Percentiles rank a stretch among this genome's conserved stretches.
Conservation (phyloP, 352 stramenopile species). For the Pythium rhizo-oryzae region DNA sequence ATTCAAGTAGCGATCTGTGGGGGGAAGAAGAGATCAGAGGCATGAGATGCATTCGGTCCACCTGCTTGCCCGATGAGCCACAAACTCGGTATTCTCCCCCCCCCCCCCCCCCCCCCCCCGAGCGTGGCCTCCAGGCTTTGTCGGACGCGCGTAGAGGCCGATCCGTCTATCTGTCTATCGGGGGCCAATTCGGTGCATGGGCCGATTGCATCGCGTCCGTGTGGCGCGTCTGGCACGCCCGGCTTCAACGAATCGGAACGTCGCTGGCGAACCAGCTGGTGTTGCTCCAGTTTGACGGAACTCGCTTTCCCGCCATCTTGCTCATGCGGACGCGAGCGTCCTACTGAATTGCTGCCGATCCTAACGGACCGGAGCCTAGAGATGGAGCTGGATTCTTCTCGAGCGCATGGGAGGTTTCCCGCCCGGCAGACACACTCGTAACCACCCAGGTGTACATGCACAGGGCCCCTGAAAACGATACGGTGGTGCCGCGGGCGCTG, state of each 20-base stretch:
- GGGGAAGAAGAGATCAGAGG: no score
- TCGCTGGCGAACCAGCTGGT: background rate
- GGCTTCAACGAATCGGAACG: background rate
- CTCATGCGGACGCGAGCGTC: background rate
- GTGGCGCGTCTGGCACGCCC: background rate
- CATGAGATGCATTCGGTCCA: background rate
- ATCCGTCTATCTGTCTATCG: no score
- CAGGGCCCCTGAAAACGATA: background rate
- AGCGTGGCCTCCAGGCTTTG: background rate
- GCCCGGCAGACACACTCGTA: background rate
- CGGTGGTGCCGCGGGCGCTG: background rate
- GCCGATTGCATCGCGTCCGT: background rate
- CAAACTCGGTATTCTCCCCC: background rate
- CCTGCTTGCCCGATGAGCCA: no score
- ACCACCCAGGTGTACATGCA: background rate
- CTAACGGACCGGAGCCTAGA: background rate
- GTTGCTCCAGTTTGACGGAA: background rate
- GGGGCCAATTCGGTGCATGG: no score
- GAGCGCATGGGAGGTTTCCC: background rate
- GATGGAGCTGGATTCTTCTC: background rate
- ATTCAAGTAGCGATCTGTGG: background rate
- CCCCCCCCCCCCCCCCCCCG: no score
- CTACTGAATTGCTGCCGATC: conserved; percentile 4
- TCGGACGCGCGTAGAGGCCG: no score
- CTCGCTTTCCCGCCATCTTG: background rate